A percentile compares a stretch with the other conserved stretches of the same genome.
phyloP scores from a whole-genome alignment of 2,329 filamentous ascomycete genomes.

The Sclerotiophoma versabilis region DNA sequence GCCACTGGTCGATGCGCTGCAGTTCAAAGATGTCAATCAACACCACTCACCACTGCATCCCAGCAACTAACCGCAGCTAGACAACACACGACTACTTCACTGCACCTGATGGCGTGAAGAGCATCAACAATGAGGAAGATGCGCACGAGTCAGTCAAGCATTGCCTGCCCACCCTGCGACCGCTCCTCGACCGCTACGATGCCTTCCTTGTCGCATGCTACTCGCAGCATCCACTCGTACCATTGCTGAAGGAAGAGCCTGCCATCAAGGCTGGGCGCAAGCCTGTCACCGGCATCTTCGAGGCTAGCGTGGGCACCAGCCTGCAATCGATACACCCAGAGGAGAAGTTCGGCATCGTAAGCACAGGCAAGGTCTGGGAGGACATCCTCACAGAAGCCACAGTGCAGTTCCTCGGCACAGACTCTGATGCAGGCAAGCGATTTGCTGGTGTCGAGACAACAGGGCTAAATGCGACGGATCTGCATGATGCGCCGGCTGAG shows the following conservation, averaged over 20 bases:
- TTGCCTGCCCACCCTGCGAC: slow-evolving; percentile 64
- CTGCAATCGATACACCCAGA: slow-evolving; percentile 61
- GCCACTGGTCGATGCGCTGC: slow-evolving; percentile 55
- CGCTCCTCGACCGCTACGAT: slow-evolving; percentile 63
- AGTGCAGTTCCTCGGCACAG: slow-evolving; percentile 65
- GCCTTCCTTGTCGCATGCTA: slow-evolving; percentile 90
- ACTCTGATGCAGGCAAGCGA: slow-evolving; percentile 49
- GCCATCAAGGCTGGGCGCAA: slow-evolving; percentile 48
- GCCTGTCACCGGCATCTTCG: slow-evolving; percentile 83
- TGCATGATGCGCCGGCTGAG: slow-evolving; percentile 72
- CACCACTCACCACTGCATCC: slow-evolving; percentile 31
- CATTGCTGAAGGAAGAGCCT: slow-evolving; percentile 60
- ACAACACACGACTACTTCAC: slow-evolving; percentile 69
- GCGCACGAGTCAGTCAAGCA: slow-evolving; percentile 68
- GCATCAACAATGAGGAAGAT: slow-evolving; percentile 79
- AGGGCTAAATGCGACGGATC: slow-evolving; percentile 78
- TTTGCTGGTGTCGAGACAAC: slow-evolving; percentile 87
- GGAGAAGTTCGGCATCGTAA: slow-evolving; percentile 82
- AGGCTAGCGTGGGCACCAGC: slow-evolving; percentile 75
- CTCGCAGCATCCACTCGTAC: slow-evolving; percentile 80
- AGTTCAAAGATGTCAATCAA: slow-evolving; percentile 52
- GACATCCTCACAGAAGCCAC: slow-evolving; percentile 72
- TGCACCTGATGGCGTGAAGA: slow-evolving; percentile 69
- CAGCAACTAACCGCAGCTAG: slow-evolving; percentile 55
- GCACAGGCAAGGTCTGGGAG: slow-evolving; percentile 86